Evolutionary conservation across 2,329 filamentous ascomycete genomes (phyloP).

Genomic region (Myriosclerotinia curreyana): DNA sequence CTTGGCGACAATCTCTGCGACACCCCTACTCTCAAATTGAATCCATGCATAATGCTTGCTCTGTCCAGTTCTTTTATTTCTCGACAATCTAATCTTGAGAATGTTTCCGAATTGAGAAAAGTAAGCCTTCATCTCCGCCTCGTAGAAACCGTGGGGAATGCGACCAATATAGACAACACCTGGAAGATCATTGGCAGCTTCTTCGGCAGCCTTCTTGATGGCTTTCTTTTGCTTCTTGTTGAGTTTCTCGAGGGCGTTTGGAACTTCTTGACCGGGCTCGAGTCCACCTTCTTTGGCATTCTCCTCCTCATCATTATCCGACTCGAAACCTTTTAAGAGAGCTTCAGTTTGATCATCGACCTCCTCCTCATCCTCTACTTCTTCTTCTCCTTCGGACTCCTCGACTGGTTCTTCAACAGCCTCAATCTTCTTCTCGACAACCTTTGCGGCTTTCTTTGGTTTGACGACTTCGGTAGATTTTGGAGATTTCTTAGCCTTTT

Average conservation of each 20-base stretch:
- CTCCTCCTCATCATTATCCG: conserved; percentile 41
- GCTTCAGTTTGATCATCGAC: conserved; percentile 52
- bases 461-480: conserved; percentile 15
- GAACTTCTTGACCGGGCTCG: conserved; percentile 44
- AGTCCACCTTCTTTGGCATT: conserved; percentile 41
- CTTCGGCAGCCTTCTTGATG: conserved; percentile 45
- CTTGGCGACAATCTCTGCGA: conserved; percentile 87
- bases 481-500: conserved; percentile 43
- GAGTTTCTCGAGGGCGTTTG: conserved; percentile 27
- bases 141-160: conserved; percentile 94
- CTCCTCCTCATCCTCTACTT: conserved; percentile 36
- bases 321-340: conserved; percentile 53
- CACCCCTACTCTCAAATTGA: conserved; percentile 73
- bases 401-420: conserved; percentile 24
- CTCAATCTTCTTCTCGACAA: conserved; percentile 25
- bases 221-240: conserved; percentile 51
- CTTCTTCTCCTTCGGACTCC: conserved; percentile 11
- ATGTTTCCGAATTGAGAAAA: conserved; percentile 91
- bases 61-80: conserved; percentile 86
- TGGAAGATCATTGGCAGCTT: conserved; percentile 52
- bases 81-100: conserved; percentile 72
- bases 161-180: conserved; percentile 89
- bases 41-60: conserved; percentile 95
- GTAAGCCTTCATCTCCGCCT: conserved; percentile 90
- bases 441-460: conserved; percentile 36